These are phyloP conservation scores for Monosporozyma solicola DNA, from an alignment of 805 yeast species.

Conservation along the genomic window DNA sequence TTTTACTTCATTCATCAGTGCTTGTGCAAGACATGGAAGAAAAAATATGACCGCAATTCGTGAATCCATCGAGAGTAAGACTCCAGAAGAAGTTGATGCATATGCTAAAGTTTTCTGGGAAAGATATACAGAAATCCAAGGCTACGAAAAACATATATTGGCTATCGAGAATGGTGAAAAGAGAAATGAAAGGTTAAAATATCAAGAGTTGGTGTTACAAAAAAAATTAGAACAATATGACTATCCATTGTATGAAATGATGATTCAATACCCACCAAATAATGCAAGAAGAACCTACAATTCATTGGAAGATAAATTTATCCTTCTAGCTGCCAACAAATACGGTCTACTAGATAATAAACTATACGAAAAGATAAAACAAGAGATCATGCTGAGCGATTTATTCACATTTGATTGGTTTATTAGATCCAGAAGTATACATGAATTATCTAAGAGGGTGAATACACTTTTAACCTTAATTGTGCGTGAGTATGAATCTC, in stretches of 20 bases:
- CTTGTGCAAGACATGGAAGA: constrained; percentile 60
- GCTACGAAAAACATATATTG: constrained; percentile 59
- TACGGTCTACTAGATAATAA: constrained; percentile 54
- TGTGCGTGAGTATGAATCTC: constrained; percentile 61
- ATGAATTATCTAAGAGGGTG: constrained; percentile 61
- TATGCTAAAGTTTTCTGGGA: constrained; percentile 61
- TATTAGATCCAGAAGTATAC: constrained; percentile 59
- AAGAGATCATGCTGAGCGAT: constrained; percentile 50
- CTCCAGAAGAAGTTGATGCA: constrained; percentile 46
- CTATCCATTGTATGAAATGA: constrained; percentile 56
- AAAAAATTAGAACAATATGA: constrained; percentile 43
- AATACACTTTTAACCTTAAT: constrained; percentile 59
- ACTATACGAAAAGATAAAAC: constrained; percentile 54
- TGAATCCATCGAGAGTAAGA: constrained; percentile 46
- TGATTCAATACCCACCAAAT: constrained; percentile 71
- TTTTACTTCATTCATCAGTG: constrained; percentile 61
- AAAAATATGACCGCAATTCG: constrained; percentile 42
- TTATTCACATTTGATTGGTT: constrained; percentile 68
- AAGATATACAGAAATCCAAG: constrained; percentile 50
- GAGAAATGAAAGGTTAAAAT: constrained; percentile 44
- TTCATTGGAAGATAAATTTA: constrained; percentile 59
- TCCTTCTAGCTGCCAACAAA: constrained; percentile 51
- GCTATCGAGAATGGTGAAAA: constrained; percentile 69
- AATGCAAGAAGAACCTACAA: constrained; percentile 69
- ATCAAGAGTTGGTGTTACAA: constrained; percentile 48